Base-by-base conservation (phyloP, 192 early-diverging fungal species). In the Coemansia sp. region DNA sequence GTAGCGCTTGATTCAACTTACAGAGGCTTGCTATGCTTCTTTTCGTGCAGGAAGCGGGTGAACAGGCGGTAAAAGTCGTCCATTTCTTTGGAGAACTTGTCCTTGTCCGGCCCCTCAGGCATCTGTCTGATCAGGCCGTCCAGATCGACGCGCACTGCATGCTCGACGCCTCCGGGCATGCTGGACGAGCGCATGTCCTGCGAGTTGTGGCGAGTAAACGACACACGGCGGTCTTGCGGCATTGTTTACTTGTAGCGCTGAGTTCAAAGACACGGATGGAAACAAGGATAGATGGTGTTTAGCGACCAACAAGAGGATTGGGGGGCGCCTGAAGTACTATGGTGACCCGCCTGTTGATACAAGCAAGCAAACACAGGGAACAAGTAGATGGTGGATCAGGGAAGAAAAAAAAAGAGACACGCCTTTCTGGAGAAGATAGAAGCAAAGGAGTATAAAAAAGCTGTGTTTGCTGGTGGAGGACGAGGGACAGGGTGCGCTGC, bases 31-130 rank as follows among this genome's bases (percentile, higher is more conserved):
- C 71, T 76, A 59, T 82, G 75, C 75, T 82, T 82, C 75, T 82
- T 82, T 58, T 97, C 94, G 48, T 85, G 83, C 49, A 98, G 83
- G 74, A 91, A 99, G 56, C 97, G 91, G 40, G 82, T 88, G 76
- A 92, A 93, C 30, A 95, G 84, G 38, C 86, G 81, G 72, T 88
- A 93, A 76, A 94, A 95, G 74, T 87, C 87, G 64, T 92, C 92
- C 92, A 94, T 93, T 54, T 94, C 91, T 63, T 86, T 90, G 72
- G 82, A 70, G 66, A 92, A 93, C 61, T 68, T 75, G 54, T 71
- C 70, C 64, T 69, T 72, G 14, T 81, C 78, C 11, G 73, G 78
- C 0, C 78, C 78, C 3, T n/a, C 36, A 17, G 73, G 67, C 67
- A 71, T 59, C 67, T 75, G 69, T 58, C 56, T 71, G 63, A 72